phyloP scores from a whole-genome alignment of 257 asterid genomes.

The Fraxinus anomala region DNA sequence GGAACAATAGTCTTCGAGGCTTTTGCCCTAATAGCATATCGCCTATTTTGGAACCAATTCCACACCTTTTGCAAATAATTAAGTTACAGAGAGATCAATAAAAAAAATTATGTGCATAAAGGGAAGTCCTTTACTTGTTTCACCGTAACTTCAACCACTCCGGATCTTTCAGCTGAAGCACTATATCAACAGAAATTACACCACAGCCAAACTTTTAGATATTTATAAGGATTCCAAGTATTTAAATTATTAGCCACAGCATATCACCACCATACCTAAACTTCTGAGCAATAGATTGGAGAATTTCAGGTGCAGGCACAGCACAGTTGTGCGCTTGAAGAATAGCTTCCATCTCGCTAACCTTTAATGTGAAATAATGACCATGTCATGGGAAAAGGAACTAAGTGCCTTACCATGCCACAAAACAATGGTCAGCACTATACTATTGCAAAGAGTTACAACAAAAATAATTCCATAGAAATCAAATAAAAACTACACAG shows the following conservation, averaged over 20 bases:
- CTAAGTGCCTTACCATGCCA: no score
- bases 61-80: slow-evolving; percentile 47
- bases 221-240: background rate
- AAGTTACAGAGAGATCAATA: background rate
- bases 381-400: no score
- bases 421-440: no score
- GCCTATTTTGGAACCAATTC: slow-evolving; percentile 87
- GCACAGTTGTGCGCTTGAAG: slow-evolving; percentile 71
- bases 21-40: slow-evolving; percentile 78
- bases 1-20: slow-evolving; percentile 58
- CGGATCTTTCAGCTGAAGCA: slow-evolving; percentile 73
- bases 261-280: slow-evolving; percentile 55
- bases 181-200: slow-evolving; percentile 41
- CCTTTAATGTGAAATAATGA: slow-evolving; percentile 39
- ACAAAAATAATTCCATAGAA: no score
- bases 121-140: slow-evolving; percentile 63
- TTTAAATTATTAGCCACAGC: background rate
- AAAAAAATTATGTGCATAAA: background rate
- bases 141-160: slow-evolving; percentile 65
- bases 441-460: no score
- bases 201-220: slow-evolving; percentile 15
- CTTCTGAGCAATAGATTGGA: slow-evolving; percentile 74
- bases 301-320: slow-evolving; percentile 78
- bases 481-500: background rate
- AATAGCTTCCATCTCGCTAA: slow-evolving; percentile 85